Evolutionary conservation across 768 basidiomycete species (phyloP).

Genomic region (Postia placenta): DNA sequence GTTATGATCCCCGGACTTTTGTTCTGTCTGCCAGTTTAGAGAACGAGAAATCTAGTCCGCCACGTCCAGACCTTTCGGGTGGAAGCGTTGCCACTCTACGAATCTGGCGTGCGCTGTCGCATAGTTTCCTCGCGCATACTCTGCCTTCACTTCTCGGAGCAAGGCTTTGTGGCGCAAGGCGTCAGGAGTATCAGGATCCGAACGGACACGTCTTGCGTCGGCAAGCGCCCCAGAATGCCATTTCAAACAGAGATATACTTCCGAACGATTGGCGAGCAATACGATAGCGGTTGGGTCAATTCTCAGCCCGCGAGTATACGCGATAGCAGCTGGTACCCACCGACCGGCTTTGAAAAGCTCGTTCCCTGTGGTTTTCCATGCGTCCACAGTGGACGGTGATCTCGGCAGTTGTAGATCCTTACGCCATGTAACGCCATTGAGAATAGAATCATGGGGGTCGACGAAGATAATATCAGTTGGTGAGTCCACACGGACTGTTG

Average conservation of each 20-base stretch:
- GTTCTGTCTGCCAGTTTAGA: slow-evolving; percentile 15
- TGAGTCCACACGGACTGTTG: no score
- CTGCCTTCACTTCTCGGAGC: slow-evolving; percentile 17
- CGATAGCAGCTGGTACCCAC: no score
- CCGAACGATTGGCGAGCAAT: slow-evolving; percentile 24
- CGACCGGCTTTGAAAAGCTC: no score
- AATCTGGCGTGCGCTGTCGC: slow-evolving; percentile 10
- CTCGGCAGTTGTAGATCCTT: no score
- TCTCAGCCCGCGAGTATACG: no score
- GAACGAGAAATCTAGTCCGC: slow-evolving; percentile 15
- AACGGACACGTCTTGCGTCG: slow-evolving; percentile 14
- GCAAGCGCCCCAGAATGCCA: slow-evolving; percentile 18
- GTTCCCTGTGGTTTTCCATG: no score
- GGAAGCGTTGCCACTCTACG: neutral
- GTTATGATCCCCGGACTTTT: slow-evolving; percentile 17
- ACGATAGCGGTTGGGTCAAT: slow-evolving; percentile 11
- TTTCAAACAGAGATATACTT: slow-evolving; percentile 18
- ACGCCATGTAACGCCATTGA: no score
- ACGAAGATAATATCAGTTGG: no score
- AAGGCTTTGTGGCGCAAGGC: slow-evolving; percentile 20
- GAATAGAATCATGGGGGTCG: no score
- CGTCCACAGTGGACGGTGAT: no score
- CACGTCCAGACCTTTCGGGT: slow-evolving; percentile 7
- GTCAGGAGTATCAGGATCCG: neutral
- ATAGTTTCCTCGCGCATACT: slow-evolving; percentile 20